phyloP scores from a whole-genome alignment of 768 basidiomycete genomes.

The Boletus barrowsii region DNA sequence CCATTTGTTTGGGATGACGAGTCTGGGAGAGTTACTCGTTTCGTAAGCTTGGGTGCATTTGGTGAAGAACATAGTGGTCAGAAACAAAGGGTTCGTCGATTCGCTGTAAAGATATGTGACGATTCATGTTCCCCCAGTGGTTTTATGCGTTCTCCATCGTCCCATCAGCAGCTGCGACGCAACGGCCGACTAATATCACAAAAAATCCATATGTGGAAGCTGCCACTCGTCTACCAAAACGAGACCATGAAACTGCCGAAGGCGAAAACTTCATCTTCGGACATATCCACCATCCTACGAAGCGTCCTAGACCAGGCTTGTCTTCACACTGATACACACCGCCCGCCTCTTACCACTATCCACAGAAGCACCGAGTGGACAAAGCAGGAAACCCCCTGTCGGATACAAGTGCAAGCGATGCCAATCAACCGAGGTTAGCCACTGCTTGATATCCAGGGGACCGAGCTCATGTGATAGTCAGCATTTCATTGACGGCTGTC shows the following conservation, averaged over 20 bases:
- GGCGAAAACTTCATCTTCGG: conserved; percentile 73
- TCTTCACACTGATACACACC: not conserved
- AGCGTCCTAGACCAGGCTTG: conserved; percentile 57
- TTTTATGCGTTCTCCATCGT: conserved; percentile 94
- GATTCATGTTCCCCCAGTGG: conserved; percentile 55
- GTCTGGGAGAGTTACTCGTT: conserved; percentile 59
- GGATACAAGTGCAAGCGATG: conserved; percentile 80
- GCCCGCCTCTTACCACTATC: not conserved
- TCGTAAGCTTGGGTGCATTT: conserved; percentile 87
- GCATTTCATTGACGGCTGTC: conserved; percentile 79
- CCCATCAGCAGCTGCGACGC: conserved; percentile 42
- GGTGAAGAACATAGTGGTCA: conserved; percentile 62
- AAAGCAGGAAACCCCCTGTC: conserved; percentile 56
- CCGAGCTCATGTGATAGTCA: conserved; percentile 26
- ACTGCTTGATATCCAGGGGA: not conserved
- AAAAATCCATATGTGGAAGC: conserved; percentile 64
- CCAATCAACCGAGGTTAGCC: conserved; percentile 65
- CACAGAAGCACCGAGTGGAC: conserved; percentile 30
- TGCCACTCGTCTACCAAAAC: conserved; percentile 44
- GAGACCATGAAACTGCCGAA: conserved; percentile 44
- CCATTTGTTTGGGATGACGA: conserved; percentile 85
- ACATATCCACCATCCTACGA: conserved; percentile 51
- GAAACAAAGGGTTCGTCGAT: conserved; percentile 73
- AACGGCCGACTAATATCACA: conserved; percentile 61
- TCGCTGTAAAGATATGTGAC: conserved; percentile 1